A percentile compares a stretch with the other conserved stretches of the same genome.
phyloP scores from a whole-genome alignment of 1,284 basidiomycete genomes.

The Ceratobasidium sp. region DNA sequence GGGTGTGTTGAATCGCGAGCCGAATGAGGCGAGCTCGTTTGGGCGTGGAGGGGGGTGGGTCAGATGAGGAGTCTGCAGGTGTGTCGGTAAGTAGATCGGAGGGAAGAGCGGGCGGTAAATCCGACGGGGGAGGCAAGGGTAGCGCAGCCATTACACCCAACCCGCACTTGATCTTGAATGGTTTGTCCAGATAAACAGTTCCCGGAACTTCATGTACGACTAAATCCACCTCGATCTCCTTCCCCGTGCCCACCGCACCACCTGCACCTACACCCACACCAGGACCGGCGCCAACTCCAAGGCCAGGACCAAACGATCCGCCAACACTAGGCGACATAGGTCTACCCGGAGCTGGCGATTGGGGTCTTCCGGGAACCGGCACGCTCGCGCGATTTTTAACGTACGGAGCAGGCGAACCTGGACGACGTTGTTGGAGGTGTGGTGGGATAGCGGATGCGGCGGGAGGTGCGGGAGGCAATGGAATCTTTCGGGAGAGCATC shows the following conservation, averaged over 20 bases:
- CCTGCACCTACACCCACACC: not conserved
- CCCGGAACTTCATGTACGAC: conserved; percentile 63
- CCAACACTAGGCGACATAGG: conserved; percentile 41
- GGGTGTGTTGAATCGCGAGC: conserved; percentile 71
- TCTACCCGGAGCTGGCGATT: conserved; percentile 59
- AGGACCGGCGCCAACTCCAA: not conserved
- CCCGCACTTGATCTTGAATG: conserved; percentile 66
- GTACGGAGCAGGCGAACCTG: conserved; percentile 68
- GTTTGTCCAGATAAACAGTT: conserved; percentile 59
- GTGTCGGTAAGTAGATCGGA: not conserved
- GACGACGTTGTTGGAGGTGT: conserved; percentile 71
- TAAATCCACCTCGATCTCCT: conserved; percentile 68
- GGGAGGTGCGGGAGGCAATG: conserved; percentile 53
- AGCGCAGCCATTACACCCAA: conserved; percentile 52
- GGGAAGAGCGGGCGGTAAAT: conserved; percentile 49
- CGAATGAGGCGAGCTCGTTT: conserved; percentile 56
- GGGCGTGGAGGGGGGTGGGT: not conserved
- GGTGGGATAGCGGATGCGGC: conserved; percentile 74
- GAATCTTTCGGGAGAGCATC: conserved; percentile 77
- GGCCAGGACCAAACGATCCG: conserved; percentile 8
- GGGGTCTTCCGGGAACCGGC: conserved; percentile 56
- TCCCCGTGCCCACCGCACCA: not conserved
- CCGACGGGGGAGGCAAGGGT: conserved; percentile 54
- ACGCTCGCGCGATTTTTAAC: conserved; percentile 55
- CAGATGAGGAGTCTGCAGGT: not conserved